Evolutionary conservation across 495 filamentous ascomycete species (phyloP).

Genomic region (Thozetella sp.): DNA sequence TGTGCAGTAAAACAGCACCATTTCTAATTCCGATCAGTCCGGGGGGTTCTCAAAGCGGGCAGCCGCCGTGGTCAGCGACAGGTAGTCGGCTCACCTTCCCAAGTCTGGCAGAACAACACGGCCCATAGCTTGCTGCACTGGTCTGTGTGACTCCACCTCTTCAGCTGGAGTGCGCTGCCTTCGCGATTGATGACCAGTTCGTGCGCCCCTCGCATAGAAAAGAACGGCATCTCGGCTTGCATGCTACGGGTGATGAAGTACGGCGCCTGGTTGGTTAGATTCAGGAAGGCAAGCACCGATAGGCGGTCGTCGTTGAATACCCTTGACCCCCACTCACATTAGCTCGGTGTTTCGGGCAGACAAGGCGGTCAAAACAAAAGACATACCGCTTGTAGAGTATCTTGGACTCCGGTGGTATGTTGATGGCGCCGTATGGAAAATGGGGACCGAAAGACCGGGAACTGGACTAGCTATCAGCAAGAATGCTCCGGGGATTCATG

Average conservation of each 20-base stretch:
- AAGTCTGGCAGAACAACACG: constrained; percentile 52
- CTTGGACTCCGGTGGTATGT: constrained; percentile 43
- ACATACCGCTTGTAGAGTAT: constrained; percentile 53
- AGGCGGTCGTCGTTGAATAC: constrained; percentile 52
- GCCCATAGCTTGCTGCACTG: constrained; percentile 50
- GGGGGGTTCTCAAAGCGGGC: too few relatives aligned
- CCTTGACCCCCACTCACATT: constrained; percentile 20
- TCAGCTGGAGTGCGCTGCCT: constrained; percentile 46
- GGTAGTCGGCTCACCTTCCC: constrained; percentile 45
- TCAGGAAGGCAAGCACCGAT: constrained; percentile 48
- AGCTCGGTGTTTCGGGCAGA: neutral
- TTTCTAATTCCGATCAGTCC: constrained; percentile 37
- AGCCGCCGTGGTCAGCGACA: too few relatives aligned
- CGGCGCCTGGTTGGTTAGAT: constrained; percentile 35
- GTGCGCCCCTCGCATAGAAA: constrained; percentile 45
- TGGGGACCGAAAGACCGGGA: constrained; percentile 35
- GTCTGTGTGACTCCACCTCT: constrained; percentile 45
- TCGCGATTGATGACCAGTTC: constrained; percentile 50
- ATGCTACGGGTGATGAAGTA: constrained; percentile 41
- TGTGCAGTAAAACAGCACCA: constrained; percentile 80
- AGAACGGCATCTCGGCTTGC: constrained; percentile 41
- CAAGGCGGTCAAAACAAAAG: neutral
- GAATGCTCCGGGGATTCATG: neutral
- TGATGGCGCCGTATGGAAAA: constrained; percentile 38
- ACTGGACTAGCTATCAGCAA: constrained; percentile 15